Evolutionary conservation across 2,329 filamentous ascomycete species (phyloP).

Genomic region (Alternaria triticimaculans): DNA sequence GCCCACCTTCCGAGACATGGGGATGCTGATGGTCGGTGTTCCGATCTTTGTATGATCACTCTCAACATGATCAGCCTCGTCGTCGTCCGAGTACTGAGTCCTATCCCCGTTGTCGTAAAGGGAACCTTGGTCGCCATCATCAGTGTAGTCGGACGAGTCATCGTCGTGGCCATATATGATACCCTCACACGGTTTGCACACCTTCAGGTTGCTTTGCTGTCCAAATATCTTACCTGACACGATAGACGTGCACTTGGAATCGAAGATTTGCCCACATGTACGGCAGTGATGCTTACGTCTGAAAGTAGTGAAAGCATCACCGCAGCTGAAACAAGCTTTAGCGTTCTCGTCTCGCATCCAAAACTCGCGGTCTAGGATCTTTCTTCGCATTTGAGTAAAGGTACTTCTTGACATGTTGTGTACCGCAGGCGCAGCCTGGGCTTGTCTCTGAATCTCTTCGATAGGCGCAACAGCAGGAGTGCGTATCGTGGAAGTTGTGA

Average conservation of each 20-base stretch:
- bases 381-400: slow-evolving; percentile 73
- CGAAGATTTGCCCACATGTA: slow-evolving; percentile 96
- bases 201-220: slow-evolving; percentile 80
- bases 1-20: slow-evolving; percentile 68
- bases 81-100: slow-evolving; percentile 27
- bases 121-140: slow-evolving; percentile 72
- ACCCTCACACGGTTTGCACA: slow-evolving; percentile 90
- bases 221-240: slow-evolving; percentile 88
- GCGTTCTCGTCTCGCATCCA: slow-evolving; percentile 99
- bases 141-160: slow-evolving; percentile 89
- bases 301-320: slow-evolving; percentile 89
- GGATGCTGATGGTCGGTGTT: slow-evolving; percentile 69
- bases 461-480: slow-evolving; percentile 40
- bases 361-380: slow-evolving; percentile 91
- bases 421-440: slow-evolving; percentile 26
- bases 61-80: slow-evolving; percentile 36
- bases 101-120: slow-evolving; percentile 53
- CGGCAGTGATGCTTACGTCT: slow-evolving; percentile 96
- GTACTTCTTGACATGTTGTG: slow-evolving; percentile 50
- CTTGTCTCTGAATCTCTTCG: slow-evolving; percentile 36
- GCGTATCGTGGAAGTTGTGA: slow-evolving; percentile 43
- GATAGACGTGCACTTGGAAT: slow-evolving; percentile 93
- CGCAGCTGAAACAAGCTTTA: slow-evolving; percentile 94
- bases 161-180: slow-evolving; percentile 92
- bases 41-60: slow-evolving; percentile 53